Evolutionary conservation across 2,329 filamentous ascomycete genomes (phyloP).

Genomic region (Zymoseptoria tritici): DNA sequence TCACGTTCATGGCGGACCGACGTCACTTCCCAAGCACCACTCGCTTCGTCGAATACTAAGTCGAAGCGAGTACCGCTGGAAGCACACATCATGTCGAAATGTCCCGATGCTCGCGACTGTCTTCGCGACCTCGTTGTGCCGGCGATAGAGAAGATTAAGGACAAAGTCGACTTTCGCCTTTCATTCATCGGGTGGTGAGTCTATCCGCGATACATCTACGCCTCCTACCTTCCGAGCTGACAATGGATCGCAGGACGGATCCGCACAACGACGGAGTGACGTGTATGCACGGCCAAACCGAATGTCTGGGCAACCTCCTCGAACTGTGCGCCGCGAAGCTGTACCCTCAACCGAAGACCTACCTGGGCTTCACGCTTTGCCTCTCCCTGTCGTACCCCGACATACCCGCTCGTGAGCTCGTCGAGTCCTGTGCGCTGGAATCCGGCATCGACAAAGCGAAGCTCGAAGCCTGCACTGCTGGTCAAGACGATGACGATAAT

Average conservation of each 20-base stretch:
- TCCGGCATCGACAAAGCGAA: slow-evolving; percentile 77
- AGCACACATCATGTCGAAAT: slow-evolving; percentile 92
- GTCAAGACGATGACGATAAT: background rate
- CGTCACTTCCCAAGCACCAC: slow-evolving; percentile 15
- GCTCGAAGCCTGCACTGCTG: slow-evolving; percentile 72
- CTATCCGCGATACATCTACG: no score
- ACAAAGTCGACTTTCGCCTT: slow-evolving; percentile 84
- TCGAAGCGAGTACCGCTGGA: slow-evolving; percentile 62
- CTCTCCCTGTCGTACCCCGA: slow-evolving; percentile 65
- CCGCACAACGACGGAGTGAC: slow-evolving; percentile 69
- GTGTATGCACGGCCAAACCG: slow-evolving; percentile 81
- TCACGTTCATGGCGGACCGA: slow-evolving; percentile 18
- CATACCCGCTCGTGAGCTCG: slow-evolving; percentile 70
- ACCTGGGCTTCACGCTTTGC: slow-evolving; percentile 90
- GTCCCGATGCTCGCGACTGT: slow-evolving; percentile 82
- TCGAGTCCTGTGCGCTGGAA: slow-evolving; percentile 83
- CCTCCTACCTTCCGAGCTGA: no score
- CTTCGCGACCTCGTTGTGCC: slow-evolving; percentile 74
- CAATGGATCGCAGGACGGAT: slow-evolving; percentile 37
- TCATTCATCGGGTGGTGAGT: slow-evolving; percentile 78
- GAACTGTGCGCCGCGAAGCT: slow-evolving; percentile 81
- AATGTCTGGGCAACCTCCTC: slow-evolving; percentile 92
- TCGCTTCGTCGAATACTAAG: background rate
- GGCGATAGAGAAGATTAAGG: slow-evolving; percentile 70
- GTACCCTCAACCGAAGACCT: slow-evolving; percentile 78